Percentiles rank a stretch among this genome's conserved stretches.
Evolutionary conservation across 23 red algal genomes (phyloP).

Genomic region (Gracilaria domingensis): DNA sequence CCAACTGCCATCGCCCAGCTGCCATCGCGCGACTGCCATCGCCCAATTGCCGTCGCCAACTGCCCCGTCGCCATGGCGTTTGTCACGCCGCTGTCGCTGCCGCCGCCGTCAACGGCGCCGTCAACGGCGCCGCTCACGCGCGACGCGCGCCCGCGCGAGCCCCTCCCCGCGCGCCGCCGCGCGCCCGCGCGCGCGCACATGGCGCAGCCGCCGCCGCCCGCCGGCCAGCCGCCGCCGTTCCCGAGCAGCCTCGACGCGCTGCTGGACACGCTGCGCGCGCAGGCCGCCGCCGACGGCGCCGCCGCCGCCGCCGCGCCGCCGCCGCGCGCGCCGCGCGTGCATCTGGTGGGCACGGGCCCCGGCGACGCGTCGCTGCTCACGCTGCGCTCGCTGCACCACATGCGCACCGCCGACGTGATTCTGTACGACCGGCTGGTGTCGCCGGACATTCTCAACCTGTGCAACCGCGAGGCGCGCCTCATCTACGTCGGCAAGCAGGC

Average conservation of each 20-base stretch:
- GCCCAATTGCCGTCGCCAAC: too few species aligned
- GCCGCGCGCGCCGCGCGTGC: slow-evolving; percentile 36
- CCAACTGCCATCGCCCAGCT: too few species aligned
- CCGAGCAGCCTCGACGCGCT: slow-evolving; percentile 12
- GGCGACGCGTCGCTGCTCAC: slow-evolving; percentile 84
- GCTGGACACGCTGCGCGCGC: background rate
- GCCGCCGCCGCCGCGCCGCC: background rate
- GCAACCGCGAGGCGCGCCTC: slow-evolving; percentile 32
- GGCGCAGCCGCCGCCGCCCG: background rate
- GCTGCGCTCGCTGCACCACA: slow-evolving; percentile 59
- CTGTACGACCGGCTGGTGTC: slow-evolving; percentile 95
- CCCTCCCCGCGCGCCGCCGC: too few species aligned
- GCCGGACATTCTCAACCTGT: slow-evolving; percentile 22
- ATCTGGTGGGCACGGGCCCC: slow-evolving; percentile 94
- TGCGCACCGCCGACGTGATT: slow-evolving; percentile 85
- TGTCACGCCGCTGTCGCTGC: too few species aligned
- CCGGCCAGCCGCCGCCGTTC: background rate
- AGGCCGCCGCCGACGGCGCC: background rate
- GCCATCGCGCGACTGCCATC: too few species aligned
- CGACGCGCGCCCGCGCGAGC: too few species aligned
- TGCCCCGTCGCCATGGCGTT: too few species aligned
- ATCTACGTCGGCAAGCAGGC: slow-evolving; percentile 82
- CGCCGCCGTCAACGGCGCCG: too few species aligned
- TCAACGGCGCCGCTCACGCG: too few species aligned
- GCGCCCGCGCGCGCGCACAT: too few species aligned